Evolutionary conservation across 306 rosid species (phyloP).

Genomic region (Macrotyloma uniflorum): DNA sequence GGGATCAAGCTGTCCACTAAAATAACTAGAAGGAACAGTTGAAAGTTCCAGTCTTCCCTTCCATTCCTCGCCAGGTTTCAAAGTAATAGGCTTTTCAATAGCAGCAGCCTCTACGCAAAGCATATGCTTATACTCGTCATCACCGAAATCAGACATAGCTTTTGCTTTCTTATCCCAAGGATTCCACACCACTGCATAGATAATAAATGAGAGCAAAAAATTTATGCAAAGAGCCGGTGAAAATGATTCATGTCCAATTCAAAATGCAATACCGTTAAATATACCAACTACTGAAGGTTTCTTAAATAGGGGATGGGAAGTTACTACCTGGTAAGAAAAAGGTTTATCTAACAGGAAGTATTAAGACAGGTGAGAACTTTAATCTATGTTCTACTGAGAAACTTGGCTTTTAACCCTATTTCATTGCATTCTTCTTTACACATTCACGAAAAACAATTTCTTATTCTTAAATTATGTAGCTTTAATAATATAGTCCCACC

Average conservation of each 20-base stretch:
- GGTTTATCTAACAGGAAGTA: slow-evolving; percentile 22
- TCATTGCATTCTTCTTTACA: not conserved
- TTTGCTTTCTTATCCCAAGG: slow-evolving; percentile 93
- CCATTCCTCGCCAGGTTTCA: slow-evolving; percentile 94
- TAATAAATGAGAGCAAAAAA: not conserved
- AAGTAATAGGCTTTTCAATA: slow-evolving; percentile 65
- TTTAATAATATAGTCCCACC: not conserved
- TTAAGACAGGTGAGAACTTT: not conserved
- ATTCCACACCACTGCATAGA: slow-evolving; percentile 78
- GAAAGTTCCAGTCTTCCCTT: slow-evolving; percentile 78
- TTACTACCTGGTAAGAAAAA: slow-evolving; percentile 4
- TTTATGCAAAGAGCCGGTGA: not conserved
- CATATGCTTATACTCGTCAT: slow-evolving; percentile 83
- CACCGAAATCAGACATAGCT: slow-evolving; percentile 82
- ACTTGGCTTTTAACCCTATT: too few species aligned
- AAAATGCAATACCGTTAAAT: not conserved
- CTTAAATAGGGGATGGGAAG: not conserved
- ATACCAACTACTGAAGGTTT: not conserved
- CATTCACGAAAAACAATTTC: not conserved
- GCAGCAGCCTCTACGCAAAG: slow-evolving; percentile 81
- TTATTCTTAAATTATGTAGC: not conserved
- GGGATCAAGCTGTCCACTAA: slow-evolving; percentile 87
- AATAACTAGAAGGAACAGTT: slow-evolving; percentile 82
- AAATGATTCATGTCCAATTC: slow-evolving; percentile 12
- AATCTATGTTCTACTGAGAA: not conserved